Evolutionary conservation across 768 basidiomycete species (phyloP).

Genomic region (Amanita rimosa): DNA sequence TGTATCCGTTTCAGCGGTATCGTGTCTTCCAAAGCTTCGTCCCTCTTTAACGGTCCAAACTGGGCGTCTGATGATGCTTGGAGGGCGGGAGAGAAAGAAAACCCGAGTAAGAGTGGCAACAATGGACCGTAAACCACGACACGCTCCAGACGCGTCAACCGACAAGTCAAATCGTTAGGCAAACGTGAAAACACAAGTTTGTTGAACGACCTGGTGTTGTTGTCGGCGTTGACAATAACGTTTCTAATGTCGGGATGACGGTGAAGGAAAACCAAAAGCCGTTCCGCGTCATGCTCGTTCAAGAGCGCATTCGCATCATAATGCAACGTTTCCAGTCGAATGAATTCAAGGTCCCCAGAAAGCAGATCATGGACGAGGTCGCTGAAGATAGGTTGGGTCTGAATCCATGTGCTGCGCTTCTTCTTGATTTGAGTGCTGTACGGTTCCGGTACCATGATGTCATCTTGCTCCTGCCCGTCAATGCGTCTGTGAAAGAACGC

Average conservation of each 20-base stretch:
- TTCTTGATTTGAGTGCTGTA: neutral
- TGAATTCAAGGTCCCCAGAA: neutral
- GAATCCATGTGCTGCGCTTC: neutral
- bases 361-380: neutral
- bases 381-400: neutral
- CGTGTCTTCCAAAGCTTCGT: neutral
- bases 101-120: slow-evolving; percentile 2
- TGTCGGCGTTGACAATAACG: neutral
- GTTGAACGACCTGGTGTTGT: neutral
- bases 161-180: neutral
- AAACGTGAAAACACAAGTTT: neutral
- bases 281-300: neutral
- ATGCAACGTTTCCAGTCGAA: neutral
- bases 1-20: slow-evolving; percentile 4
- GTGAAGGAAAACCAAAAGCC: neutral
- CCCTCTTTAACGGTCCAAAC: neutral
- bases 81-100: neutral
- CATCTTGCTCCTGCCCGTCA: neutral
- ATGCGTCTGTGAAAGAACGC: neutral
- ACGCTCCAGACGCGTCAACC: neutral
- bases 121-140: neutral
- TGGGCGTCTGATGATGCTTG: neutral
- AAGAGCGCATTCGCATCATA: neutral
- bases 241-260: slow-evolving; percentile 1
- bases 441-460: neutral